Percentiles rank a stretch among this genome's conserved stretches.
Conservation (phyloP, 2,329 filamentous ascomycete species). For the Aspergillus sp. region DNA sequence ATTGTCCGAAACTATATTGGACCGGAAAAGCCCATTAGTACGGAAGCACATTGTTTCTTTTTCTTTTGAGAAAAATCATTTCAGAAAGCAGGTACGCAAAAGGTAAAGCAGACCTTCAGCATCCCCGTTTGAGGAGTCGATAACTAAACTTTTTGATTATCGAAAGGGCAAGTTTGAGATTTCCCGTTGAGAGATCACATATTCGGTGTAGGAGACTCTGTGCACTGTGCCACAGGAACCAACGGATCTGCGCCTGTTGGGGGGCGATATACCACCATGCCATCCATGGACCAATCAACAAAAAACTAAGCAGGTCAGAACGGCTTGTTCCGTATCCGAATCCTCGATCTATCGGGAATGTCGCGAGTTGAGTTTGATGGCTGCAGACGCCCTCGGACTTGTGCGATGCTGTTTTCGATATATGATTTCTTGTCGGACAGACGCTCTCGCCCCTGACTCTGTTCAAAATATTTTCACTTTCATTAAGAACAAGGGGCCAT, state of each 20-base stretch:
- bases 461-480: too few relatives aligned
- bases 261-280: neutral
- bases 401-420: neutral
- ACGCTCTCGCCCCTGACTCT: neutral
- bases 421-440: neutral
- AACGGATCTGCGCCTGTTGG: neutral
- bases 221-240: slow-evolving; percentile 6
- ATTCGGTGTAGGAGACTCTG: slow-evolving; percentile 9
- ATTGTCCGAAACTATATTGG: too few relatives aligned
- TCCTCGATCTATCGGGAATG: neutral
- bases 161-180: neutral
- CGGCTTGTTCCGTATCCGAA: neutral
- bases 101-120: neutral
- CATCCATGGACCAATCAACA: neutral
- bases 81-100: too few relatives aligned
- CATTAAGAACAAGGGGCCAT: neutral
- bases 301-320: neutral
- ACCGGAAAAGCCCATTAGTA: too few relatives aligned
- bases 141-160: neutral
- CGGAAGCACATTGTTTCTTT: too few relatives aligned
- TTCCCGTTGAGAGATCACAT: slow-evolving; percentile 8
- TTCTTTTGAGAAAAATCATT: too few relatives aligned
- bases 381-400: neutral
- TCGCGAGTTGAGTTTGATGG: neutral
- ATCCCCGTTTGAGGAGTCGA: neutral